Evolutionary conservation across 2,329 filamentous ascomycete genomes (phyloP).

Genomic region (Nigrograna mackinnonii): DNA sequence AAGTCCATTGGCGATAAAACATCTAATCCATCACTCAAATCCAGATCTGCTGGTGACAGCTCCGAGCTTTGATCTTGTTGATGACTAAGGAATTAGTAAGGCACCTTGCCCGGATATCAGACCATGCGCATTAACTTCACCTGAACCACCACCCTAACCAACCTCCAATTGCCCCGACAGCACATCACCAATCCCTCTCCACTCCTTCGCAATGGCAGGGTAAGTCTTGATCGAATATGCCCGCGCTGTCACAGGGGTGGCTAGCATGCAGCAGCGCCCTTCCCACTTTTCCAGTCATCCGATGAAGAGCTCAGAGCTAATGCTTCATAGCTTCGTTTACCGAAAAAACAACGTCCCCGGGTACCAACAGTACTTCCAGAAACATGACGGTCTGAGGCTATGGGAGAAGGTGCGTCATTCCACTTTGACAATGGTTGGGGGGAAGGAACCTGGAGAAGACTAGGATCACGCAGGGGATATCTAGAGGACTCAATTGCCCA

Average conservation of each 20-base stretch:
- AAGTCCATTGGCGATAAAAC: background rate
- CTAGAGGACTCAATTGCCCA: too few relatives aligned
- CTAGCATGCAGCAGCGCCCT: too few relatives aligned
- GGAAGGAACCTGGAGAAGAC: too few relatives aligned
- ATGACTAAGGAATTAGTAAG: constrained; percentile 12
- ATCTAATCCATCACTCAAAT: background rate
- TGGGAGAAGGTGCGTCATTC: constrained; percentile 76
- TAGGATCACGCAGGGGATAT: too few relatives aligned
- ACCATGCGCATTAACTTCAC: constrained; percentile 31
- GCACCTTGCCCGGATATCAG: constrained; percentile 5
- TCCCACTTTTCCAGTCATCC: too few relatives aligned
- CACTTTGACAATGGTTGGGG: too few relatives aligned
- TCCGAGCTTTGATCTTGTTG: too few relatives aligned
- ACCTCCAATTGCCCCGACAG: constrained; percentile 36
- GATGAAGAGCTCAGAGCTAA: constrained; percentile 33
- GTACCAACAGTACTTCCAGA: constrained; percentile 76
- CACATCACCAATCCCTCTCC: constrained; percentile 31
- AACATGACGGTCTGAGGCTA: constrained; percentile 70
- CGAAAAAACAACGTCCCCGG: constrained; percentile 76
- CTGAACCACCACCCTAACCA: constrained; percentile 24
- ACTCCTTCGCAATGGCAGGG: constrained; percentile 47
- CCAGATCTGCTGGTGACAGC: too few relatives aligned
- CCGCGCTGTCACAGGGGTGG: too few relatives aligned
- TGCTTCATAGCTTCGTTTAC: constrained; percentile 55
- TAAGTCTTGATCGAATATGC: constrained; percentile 38